These are phyloP conservation scores for Sphaerulina musiva DNA, from an alignment of 2,329 filamentous ascomycete genomes.

Conservation along the genomic window DNA sequence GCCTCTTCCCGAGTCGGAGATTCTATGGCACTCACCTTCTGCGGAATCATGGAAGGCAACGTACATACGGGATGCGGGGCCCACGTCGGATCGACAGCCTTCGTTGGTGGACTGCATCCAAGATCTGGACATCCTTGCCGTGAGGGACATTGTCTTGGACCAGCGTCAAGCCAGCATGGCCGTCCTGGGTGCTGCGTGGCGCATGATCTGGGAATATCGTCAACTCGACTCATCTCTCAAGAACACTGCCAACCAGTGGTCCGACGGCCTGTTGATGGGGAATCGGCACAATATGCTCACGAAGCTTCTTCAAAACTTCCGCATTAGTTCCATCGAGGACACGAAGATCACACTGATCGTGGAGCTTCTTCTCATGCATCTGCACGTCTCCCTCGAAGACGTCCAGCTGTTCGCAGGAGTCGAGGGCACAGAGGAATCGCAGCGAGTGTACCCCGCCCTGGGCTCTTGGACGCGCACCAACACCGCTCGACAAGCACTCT, in stretches of 20 bases:
- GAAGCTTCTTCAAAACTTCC: conserved; percentile 50
- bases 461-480: conserved; percentile 53
- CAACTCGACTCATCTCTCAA: conserved; percentile 52
- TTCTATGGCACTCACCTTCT: conserved; percentile 60
- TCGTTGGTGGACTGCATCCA: conserved; percentile 52
- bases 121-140: conserved; percentile 49
- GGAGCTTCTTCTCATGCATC: conserved; percentile 54
- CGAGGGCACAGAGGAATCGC: conserved; percentile 60
- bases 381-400: conserved; percentile 59
- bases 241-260: conserved; percentile 42
- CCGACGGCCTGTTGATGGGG: conserved; percentile 37
- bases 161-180: conserved; percentile 52
- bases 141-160: conserved; percentile 49
- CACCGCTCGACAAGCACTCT: conserved; percentile 55
- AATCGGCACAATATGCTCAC: conserved; percentile 58
- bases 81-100: conserved; percentile 40
- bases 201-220: conserved; percentile 59
- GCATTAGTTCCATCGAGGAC: conserved; percentile 36
- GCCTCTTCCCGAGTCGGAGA: conserved; percentile 55
- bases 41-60: conserved; percentile 59
- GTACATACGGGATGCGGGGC: conserved; percentile 43
- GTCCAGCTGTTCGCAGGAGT: conserved; percentile 62
- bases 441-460: conserved; percentile 52
- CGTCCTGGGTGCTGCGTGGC: conserved; percentile 61
- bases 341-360: conserved; percentile 37